These are phyloP conservation scores for Tetrahymena elliotti DNA, from an alignment of 73 alveolate genomes.

Conservation along the genomic window DNA sequence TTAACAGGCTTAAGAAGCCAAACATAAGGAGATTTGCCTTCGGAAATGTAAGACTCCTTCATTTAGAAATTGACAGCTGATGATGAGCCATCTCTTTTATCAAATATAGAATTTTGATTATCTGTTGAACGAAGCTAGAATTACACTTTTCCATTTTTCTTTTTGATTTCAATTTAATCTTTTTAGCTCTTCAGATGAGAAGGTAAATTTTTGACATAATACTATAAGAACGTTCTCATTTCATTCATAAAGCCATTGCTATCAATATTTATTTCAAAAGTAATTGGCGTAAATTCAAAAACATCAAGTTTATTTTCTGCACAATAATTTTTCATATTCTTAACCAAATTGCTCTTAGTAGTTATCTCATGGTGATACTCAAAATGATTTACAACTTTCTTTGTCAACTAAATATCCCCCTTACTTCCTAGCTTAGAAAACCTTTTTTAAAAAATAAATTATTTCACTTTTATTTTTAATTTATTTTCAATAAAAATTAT, in stretches of 20 bases:
- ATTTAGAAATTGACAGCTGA: background rate
- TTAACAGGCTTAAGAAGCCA: conserved; percentile 78
- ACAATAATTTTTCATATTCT: background rate
- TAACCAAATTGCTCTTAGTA: background rate
- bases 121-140: background rate
- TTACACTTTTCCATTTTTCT: background rate
- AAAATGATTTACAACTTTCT: background rate
- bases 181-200: background rate
- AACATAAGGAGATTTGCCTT: conserved; percentile 22
- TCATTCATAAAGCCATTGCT: background rate
- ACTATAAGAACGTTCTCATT: background rate
- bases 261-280: background rate
- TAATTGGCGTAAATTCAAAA: background rate
- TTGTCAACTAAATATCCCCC: background rate
- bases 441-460: background rate
- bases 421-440: background rate
- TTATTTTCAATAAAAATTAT: too few relatives aligned
- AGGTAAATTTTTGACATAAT: background rate
- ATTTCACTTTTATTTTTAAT: too few relatives aligned
- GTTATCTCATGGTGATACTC: background rate
- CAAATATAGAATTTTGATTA: background rate
- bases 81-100: background rate
- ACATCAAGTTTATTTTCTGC: background rate
- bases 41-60: background rate
- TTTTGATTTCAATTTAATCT: background rate